Percentiles rank a stretch among this genome's conserved stretches.
Conservation (phyloP, 2,329 filamentous ascomycete genomes). For the Trichoderma sp. region DNA sequence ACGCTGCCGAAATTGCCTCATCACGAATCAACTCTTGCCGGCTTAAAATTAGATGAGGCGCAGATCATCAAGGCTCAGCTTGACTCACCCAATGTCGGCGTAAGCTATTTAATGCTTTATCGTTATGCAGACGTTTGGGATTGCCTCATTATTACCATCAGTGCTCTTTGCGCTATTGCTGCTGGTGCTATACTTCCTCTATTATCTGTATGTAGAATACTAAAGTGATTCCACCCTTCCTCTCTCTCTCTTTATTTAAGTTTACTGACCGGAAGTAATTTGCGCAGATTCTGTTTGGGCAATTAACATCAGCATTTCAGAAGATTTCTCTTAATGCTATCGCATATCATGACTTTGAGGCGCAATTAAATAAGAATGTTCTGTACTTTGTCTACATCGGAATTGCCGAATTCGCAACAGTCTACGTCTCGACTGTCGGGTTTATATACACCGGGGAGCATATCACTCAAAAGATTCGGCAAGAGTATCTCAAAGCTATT, state of each 20-base stretch:
- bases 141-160: background rate
- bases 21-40: background rate
- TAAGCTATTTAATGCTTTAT: background rate
- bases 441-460: constrained; percentile 21
- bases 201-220: background rate
- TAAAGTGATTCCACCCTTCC: background rate
- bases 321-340: background rate
- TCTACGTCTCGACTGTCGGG: background rate
- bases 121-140: background rate
- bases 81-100: background rate
- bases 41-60: background rate
- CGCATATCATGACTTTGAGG: background rate
- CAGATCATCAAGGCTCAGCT: background rate
- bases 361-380: background rate
- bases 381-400: background rate
- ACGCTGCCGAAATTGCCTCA: background rate
- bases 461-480: constrained; percentile 40
- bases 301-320: background rate
- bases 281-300: background rate
- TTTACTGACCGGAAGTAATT: background rate
- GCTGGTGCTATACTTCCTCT: background rate
- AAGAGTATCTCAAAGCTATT: constrained; percentile 43
- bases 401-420: background rate
- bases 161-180: background rate
- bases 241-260: background rate